phyloP scores from a whole-genome alignment of 1,284 basidiomycete species.

The Tilletia horrida region DNA sequence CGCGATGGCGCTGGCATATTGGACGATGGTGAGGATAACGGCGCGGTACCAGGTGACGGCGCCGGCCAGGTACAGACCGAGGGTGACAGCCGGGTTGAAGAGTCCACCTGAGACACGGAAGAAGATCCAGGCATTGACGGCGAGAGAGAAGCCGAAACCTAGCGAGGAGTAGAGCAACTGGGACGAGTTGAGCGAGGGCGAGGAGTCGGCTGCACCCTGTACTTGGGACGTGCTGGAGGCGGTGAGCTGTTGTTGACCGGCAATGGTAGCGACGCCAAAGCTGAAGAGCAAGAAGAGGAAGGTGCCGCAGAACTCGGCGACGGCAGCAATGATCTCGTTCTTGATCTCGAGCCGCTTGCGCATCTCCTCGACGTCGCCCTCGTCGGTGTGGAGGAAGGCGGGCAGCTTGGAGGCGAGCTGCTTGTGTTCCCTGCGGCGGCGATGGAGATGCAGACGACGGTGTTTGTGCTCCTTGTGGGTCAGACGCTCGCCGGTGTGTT shows the following conservation, averaged over 20 bases:
- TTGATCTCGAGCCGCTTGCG: constrained; percentile 7
- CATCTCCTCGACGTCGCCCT: constrained; percentile 1
- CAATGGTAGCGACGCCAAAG: constrained; percentile 12
- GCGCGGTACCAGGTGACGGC: constrained; percentile 18
- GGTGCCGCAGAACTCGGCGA: constrained; percentile 34
- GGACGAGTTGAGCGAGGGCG: constrained; percentile 1
- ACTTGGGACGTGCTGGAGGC: constrained; percentile 7
- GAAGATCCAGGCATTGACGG: constrained; percentile 15
- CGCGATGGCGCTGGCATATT: constrained; percentile 36
- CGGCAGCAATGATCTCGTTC: constrained; percentile 14
- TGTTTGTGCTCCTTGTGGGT: not conserved
- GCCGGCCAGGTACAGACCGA: constrained; percentile 60
- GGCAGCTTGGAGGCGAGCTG: constrained; percentile 8
- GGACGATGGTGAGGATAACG: constrained; percentile 24
- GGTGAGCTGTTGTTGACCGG: constrained; percentile 14
- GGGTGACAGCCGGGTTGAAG: constrained; percentile 70
- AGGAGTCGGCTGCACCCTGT: constrained; percentile 13
- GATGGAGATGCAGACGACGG: not conserved
- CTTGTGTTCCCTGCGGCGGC: constrained; percentile 7
- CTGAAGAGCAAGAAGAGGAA: constrained; percentile 37
- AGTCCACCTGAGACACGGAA: constrained; percentile 64
- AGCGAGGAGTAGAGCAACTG: constrained; percentile 1
- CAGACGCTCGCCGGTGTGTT: not conserved
- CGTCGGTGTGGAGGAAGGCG: constrained; percentile 12
- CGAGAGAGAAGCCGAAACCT: constrained; percentile 7